A percentile compares a stretch with the other conserved stretches of the same genome.
phyloP scores from a whole-genome alignment of 192 early-diverging fungal genomes.

The Rhizoclosmatium sp. region DNA sequence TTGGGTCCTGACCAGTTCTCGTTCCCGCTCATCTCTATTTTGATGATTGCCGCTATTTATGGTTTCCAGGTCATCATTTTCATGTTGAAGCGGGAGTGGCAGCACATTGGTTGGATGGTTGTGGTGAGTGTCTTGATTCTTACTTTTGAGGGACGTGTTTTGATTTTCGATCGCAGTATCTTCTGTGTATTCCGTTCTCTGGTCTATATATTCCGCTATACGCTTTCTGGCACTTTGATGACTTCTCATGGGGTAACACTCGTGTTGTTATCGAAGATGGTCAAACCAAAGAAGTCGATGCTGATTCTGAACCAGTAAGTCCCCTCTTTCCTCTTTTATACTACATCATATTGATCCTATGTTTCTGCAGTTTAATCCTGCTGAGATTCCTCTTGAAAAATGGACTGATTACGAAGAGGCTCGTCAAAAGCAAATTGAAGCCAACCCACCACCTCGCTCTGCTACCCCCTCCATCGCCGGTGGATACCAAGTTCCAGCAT shows the following conservation, averaged over 20 bases:
- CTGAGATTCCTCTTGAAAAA: slow-evolving; percentile 79
- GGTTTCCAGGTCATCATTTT: slow-evolving; percentile 90
- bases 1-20: slow-evolving; percentile 64
- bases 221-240: slow-evolving; percentile 98
- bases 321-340: neutral
- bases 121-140: slow-evolving; percentile 59
- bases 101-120: slow-evolving; percentile 84
- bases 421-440: slow-evolving; percentile 39
- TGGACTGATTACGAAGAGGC: slow-evolving; percentile 86
- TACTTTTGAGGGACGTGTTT: slow-evolving; percentile 27
- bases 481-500: neutral
- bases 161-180: slow-evolving; percentile 60
- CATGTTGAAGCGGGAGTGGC: slow-evolving; percentile 70
- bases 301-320: slow-evolving; percentile 65
- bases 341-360: neutral
- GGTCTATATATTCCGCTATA: slow-evolving; percentile 92
- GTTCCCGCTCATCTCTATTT: slow-evolving; percentile 14
- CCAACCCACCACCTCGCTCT: slow-evolving; percentile 33
- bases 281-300: slow-evolving; percentile 40
- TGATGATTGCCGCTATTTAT: slow-evolving; percentile 59
- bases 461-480: slow-evolving; percentile 2
- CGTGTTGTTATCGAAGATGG: slow-evolving; percentile 90
- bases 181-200: slow-evolving; percentile 91
- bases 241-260: slow-evolving; percentile 99
- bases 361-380: slow-evolving; percentile 74